Conservation (phyloP, 495 filamentous ascomycete species). For the Amphirosellinia nigrospora region DNA sequence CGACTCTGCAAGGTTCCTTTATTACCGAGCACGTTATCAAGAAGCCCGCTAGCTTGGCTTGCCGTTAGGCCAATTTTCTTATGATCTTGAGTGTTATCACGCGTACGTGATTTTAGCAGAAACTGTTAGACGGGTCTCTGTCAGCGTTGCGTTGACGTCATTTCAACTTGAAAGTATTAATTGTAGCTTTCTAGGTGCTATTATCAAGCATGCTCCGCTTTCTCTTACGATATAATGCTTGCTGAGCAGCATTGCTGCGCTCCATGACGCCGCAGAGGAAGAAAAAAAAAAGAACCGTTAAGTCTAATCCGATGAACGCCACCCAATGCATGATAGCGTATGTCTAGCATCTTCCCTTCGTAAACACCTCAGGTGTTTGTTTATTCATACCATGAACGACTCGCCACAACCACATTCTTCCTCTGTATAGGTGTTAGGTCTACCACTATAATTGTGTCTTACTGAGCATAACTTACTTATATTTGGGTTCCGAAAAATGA, state of each 20-base stretch:
- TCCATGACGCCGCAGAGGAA: background rate
- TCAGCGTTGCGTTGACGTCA: too few species aligned
- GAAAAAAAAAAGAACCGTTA: background rate
- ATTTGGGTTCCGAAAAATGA: constrained; percentile 96
- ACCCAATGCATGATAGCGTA: constrained; percentile 25
- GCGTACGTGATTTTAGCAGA: too few species aligned
- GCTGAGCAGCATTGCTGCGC: background rate
- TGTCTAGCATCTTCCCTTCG: background rate
- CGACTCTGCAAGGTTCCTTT: background rate
- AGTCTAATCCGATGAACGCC: constrained; percentile 24
- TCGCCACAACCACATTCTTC: constrained; percentile 97
- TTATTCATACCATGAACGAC: constrained; percentile 82
- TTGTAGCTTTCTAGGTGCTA: constrained; percentile 16
- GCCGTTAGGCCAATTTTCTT: background rate
- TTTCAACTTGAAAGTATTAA: background rate
- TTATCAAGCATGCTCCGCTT: background rate
- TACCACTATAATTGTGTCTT: background rate
- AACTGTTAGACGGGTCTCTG: too few species aligned
- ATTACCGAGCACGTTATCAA: background rate
- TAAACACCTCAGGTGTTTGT: background rate
- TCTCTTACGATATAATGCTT: background rate
- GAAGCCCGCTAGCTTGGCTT: background rate
- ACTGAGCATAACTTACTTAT: constrained; percentile 74
- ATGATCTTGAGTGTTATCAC: too few species aligned
- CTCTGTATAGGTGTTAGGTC: constrained; percentile 60